phyloP scores from a whole-genome alignment of 2,329 filamentous ascomycete genomes.

The Trichoderma hamatum region DNA sequence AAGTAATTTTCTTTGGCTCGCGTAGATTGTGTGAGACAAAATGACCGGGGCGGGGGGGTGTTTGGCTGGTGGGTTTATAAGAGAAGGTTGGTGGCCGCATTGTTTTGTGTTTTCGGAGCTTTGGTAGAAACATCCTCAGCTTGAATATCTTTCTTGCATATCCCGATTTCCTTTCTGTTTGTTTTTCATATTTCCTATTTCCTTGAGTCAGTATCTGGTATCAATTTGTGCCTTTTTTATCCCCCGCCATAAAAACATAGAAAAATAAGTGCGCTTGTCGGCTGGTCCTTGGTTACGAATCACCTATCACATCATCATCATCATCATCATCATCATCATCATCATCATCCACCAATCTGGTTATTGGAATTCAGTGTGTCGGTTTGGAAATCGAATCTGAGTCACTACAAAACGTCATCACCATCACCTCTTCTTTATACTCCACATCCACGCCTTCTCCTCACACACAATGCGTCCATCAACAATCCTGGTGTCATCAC shows the following conservation, averaged over 20 bases:
- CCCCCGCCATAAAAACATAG: background rate
- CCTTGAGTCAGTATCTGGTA: conserved; percentile 33
- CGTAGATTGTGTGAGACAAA: conserved; percentile 20
- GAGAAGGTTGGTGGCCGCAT: conserved; percentile 21
- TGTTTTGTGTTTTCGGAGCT: background rate
- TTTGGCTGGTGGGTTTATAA: conserved; percentile 20
- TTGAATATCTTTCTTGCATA: conserved; percentile 25
- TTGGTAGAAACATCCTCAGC: conserved; percentile 18
- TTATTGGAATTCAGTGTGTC: conserved; percentile 1
- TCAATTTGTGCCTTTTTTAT: conserved; percentile 17
- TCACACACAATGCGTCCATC: conserved; percentile 54
- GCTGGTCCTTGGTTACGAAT: conserved; percentile 25
- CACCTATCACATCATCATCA: background rate
- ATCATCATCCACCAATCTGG: conserved; percentile 23
- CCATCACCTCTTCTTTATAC: background rate
- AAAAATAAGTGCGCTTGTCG: conserved; percentile 2
- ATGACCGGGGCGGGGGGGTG: background rate
- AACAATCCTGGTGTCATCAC: conserved; percentile 50
- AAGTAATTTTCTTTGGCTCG: background rate
- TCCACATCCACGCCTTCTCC: background rate
- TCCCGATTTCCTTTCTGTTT: conserved; percentile 31
- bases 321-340: background rate
- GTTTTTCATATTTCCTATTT: conserved; percentile 32
- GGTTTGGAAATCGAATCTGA: background rate
- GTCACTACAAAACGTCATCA: background rate